phyloP scores from a whole-genome alignment of 192 early-diverging fungal species.

The Spizellomyces sp. region DNA sequence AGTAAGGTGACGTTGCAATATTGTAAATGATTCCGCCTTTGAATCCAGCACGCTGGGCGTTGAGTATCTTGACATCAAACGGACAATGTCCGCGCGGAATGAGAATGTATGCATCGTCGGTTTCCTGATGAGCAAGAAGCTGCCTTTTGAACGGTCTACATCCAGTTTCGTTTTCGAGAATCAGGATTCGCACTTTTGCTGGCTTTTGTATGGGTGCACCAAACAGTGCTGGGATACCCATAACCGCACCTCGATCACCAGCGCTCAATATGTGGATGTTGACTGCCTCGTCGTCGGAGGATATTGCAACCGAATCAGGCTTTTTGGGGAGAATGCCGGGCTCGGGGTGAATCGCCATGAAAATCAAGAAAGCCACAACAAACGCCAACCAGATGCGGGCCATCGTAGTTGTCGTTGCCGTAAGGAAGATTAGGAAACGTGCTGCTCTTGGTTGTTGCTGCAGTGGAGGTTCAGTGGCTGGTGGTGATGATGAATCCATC shows the following conservation, averaged over 20 bases:
- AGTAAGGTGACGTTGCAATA: background rate
- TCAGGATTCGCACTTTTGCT: slow-evolving; percentile 4
- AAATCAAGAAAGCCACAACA: slow-evolving; percentile 4
- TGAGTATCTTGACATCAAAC: slow-evolving; percentile 46
- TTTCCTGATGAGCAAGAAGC: slow-evolving; percentile 4
- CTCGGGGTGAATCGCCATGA: slow-evolving; percentile 6
- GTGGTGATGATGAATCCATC: too few relatives aligned
- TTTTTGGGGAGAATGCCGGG: background rate
- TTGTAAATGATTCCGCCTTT: slow-evolving; percentile 42
- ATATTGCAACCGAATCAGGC: background rate
- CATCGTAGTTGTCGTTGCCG: background rate
- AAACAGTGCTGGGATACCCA: slow-evolving; percentile 40
- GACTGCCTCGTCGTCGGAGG: background rate
- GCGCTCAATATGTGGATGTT: background rate
- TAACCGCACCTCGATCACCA: background rate
- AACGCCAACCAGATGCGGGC: slow-evolving; percentile 5
- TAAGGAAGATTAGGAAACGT: background rate
- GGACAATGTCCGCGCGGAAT: slow-evolving; percentile 46
- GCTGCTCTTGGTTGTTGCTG: too few relatives aligned
- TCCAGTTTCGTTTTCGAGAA: slow-evolving; percentile 29
- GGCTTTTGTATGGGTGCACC: slow-evolving; percentile 23
- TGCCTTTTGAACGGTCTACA: slow-evolving; percentile 33
- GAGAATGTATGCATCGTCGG: slow-evolving; percentile 5
- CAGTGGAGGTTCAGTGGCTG: too few relatives aligned
- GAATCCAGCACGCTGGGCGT: slow-evolving; percentile 50